Evolutionary conservation across 2,329 filamentous ascomycete genomes (phyloP), one percentile per base, ranked within the genome.

Genomic region (Aspergillus sp.): DNA sequence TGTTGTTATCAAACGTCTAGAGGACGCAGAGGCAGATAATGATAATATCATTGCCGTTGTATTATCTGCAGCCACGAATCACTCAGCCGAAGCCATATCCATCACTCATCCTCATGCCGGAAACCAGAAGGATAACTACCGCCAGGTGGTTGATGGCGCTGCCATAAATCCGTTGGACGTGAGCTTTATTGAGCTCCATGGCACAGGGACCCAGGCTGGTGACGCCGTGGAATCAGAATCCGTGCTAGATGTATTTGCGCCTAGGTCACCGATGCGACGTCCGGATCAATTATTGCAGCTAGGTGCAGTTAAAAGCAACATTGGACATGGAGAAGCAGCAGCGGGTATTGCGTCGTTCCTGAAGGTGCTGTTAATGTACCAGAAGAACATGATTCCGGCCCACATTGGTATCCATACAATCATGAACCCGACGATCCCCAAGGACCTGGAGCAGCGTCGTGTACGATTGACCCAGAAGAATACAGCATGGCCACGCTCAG

Each of bases 381-480:
- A 87, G 71, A 83, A 88, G 64, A 82, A 81, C 52, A 70, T 74
- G 3, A 89, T 90, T 31, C 86, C 87, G 0, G 85, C 84, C 0
- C 88, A 91, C 60, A 78, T 84, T 7, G 87, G 87, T 7, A 89
- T 90, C 74, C 89, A 89, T 55, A 73, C 62, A n/a, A 50, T 61
- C 9, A 65, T 75, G 11, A 76, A 75, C 59, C 68, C 66, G 14
- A 65, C 56, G 2, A 70, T 73, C 45, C 69, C 72, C 4, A 57
- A 59, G 14, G 66, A 70, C 47, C 57, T 75, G 7, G 65, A 66
- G 14, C 60, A 67, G 23, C 63, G 66, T 9, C 64, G 66, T 55
- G 62, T 74, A 5, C 64, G 68, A 48, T 71, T 76, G 44, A 66
- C 73, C 1, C 79, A 82, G 65, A 76, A 84, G 60, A 75, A 76